Evolutionary conservation across 2,329 filamentous ascomycete species (phyloP).

Genomic region (Sporothrix pseudoabietina): DNA sequence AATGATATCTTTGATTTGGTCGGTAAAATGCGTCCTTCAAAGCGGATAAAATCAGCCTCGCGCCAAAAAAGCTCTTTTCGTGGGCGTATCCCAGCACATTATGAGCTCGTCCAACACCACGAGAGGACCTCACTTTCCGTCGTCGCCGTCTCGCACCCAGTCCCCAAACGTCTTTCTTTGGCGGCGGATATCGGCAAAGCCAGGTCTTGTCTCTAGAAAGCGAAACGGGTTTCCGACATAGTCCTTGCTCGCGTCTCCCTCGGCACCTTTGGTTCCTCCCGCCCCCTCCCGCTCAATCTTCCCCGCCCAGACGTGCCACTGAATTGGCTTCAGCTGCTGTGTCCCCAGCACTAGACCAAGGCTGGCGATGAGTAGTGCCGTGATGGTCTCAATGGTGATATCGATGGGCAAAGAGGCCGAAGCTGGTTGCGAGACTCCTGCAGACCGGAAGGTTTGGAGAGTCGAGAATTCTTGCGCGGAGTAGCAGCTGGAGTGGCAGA

Average conservation of each 20-base stretch:
- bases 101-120: background rate
- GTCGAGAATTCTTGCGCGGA: conserved; percentile 90
- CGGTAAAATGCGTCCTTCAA: background rate
- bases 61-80: background rate
- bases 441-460: conserved; percentile 57
- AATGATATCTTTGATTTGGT: background rate
- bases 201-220: conserved; percentile 74
- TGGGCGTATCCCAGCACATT: background rate
- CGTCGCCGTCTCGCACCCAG: conserved; percentile 59
- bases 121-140: conserved; percentile 20
- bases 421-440: conserved; percentile 48
- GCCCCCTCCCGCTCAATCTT: conserved; percentile 78
- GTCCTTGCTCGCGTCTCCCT: conserved; percentile 67
- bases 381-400: conserved; percentile 82
- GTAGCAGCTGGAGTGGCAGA: conserved; percentile 69
- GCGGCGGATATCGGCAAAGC: conserved; percentile 86
- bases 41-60: background rate
- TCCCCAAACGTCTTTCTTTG: conserved; percentile 76
- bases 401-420: conserved; percentile 70
- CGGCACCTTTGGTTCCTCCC: conserved; percentile 57
- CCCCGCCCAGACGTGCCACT: conserved; percentile 79
- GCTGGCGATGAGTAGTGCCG: conserved; percentile 78
- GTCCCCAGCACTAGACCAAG: conserved; percentile 79
- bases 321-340: conserved; percentile 78
- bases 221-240: conserved; percentile 77